Evolutionary conservation across 352 stramenopile genomes (phyloP).

Genomic region (Phytopythium helicoides): DNA sequence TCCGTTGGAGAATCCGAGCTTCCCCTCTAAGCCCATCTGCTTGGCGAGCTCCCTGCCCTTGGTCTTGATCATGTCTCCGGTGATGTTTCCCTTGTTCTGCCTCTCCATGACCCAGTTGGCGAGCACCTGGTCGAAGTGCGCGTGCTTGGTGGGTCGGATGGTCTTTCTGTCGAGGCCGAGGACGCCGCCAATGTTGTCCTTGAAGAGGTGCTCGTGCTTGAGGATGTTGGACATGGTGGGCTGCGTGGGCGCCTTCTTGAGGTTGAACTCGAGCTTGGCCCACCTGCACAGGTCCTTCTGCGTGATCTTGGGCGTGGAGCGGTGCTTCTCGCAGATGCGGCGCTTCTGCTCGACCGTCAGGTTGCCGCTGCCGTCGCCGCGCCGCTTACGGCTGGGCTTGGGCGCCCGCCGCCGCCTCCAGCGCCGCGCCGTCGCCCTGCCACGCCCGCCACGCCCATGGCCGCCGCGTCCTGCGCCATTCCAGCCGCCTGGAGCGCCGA

Average conservation of each 20-base stretch:
- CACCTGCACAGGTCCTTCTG: conserved; percentile 87
- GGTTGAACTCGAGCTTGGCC: conserved; percentile 88
- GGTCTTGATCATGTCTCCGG: conserved; percentile 87
- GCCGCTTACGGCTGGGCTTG: conserved; percentile 30
- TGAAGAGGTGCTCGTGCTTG: conserved; percentile 86
- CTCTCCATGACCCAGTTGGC: conserved; percentile 89
- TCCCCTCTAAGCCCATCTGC: conserved; percentile 80
- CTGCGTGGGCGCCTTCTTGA: conserved; percentile 78
- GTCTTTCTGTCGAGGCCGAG: conserved; percentile 80
- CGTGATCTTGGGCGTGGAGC: conserved; percentile 83
- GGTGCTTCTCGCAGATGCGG: conserved; percentile 87
- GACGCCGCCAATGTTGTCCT: conserved; percentile 79
- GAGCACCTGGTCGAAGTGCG: conserved; percentile 82
- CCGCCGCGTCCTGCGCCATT: background rate
- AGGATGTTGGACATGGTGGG: conserved; percentile 84
- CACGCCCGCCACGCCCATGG: background rate
- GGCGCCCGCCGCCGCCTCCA: background rate
- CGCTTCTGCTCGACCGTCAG: conserved; percentile 87
- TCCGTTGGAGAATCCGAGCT: conserved; percentile 84
- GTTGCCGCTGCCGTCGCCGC: conserved; percentile 69
- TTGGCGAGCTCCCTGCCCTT: conserved; percentile 80
- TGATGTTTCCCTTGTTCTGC: conserved; percentile 87
- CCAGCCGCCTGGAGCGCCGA: background rate
- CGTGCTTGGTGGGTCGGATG: conserved; percentile 72
- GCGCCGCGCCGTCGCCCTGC: background rate